Conservation (phyloP, 106 monocot genomes). For the Allium fistulosum region DNA sequence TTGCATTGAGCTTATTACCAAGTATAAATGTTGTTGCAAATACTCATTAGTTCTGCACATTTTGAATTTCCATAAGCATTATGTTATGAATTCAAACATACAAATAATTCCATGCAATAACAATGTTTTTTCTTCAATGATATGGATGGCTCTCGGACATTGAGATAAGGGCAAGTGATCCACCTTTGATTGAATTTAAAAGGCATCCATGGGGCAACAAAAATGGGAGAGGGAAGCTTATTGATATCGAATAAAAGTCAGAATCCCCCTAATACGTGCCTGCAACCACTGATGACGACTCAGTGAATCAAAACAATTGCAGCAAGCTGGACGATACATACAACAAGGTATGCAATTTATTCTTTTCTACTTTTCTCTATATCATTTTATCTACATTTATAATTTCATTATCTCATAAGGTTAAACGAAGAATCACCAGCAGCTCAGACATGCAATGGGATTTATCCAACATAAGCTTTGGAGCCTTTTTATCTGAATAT, state of each 20-base stretch:
- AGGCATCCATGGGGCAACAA: background rate
- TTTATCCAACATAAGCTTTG: conserved; percentile 59
- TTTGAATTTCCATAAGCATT: too few species aligned
- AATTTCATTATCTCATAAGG: conserved; percentile 13
- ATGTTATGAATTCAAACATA: too few species aligned
- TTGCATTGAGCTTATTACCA: too few species aligned
- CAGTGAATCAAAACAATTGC: conserved; percentile 2
- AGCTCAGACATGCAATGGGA: conserved; percentile 21
- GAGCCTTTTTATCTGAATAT: conserved; percentile 37
- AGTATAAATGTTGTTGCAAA: too few species aligned
- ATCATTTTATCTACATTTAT: background rate
- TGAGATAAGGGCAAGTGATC: background rate
- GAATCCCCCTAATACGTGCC: conserved; percentile 1
- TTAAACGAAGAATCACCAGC: conserved; percentile 15
- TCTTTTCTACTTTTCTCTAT: background rate
- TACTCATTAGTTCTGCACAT: too few species aligned
- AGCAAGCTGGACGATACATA: conserved; percentile 4
- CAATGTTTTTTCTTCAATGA: conserved; percentile 15
- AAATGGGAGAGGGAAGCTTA: background rate
- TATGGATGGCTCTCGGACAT: conserved; percentile 42
- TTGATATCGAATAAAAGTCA: conserved; percentile 3
- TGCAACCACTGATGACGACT: background rate
- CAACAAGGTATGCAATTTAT: conserved; percentile 12
- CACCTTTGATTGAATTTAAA: conserved; percentile 4
- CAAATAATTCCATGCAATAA: too few species aligned